Evolutionary conservation across 2,329 filamentous ascomycete species (phyloP).

Genomic region (Colletotrichum navitas): DNA sequence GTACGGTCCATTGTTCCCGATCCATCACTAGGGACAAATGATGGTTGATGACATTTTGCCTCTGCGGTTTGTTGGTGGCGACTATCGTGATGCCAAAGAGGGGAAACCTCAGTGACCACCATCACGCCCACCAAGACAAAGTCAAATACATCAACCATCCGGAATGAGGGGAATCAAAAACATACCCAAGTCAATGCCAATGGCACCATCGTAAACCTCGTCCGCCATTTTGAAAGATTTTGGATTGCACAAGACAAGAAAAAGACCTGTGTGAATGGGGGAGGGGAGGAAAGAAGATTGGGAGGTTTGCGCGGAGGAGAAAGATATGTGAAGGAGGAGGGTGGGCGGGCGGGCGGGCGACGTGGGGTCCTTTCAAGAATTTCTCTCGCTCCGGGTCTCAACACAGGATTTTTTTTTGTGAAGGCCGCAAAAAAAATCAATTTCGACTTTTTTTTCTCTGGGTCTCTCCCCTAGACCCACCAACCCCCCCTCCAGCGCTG

Average conservation of each 20-base stretch:
- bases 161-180: conserved; percentile 44
- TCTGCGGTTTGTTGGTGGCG: neutral
- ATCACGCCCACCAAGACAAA: conserved; percentile 12
- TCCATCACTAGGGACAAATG: conserved; percentile 8
- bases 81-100: conserved; percentile 2
- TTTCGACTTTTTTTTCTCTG: conserved; percentile 44
- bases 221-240: conserved; percentile 82
- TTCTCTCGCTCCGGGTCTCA: conserved; percentile 40
- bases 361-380: conserved; percentile 43
- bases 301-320: conserved; percentile 40
- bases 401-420: conserved; percentile 41
- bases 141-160: conserved; percentile 35
- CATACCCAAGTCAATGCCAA: conserved; percentile 99
- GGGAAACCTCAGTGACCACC: conserved; percentile 27
- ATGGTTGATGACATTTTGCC: conserved; percentile 16
- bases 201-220: conserved; percentile 99
- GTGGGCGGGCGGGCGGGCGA: conserved; percentile 39
- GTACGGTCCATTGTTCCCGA: neutral
- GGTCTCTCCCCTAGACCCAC: conserved; percentile 32
- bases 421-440: conserved; percentile 39
- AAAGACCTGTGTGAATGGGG: conserved; percentile 43
- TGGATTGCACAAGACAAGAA: conserved; percentile 43
- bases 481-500: conserved; percentile 35
- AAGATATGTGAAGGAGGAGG: conserved; percentile 39
- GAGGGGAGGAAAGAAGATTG: conserved; percentile 42